Evolutionary conservation across 2,329 filamentous ascomycete genomes (phyloP), one percentile per base, ranked within the genome.

Genomic region (Trichoderma hamatum): DNA sequence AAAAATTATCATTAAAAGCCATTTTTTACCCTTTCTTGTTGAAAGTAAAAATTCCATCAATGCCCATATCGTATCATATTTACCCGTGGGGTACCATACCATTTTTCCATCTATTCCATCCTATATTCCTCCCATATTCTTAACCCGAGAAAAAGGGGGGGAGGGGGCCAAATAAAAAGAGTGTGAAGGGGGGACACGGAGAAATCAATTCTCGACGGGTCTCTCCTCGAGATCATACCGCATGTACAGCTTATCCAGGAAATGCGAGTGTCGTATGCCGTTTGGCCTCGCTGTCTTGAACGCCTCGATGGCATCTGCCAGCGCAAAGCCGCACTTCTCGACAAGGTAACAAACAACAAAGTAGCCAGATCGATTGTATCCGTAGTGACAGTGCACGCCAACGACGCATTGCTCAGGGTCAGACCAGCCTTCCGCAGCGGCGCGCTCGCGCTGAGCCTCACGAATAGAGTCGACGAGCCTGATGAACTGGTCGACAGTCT

Each of bases 331-430:
- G 73, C 91, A 87, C 58, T 89, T 84, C 81, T 97, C 94, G 16
- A 97, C 90, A n/a, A 98, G 83, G 76, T 97, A 98, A 75, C 90
- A 93, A 36, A 93, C 91, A 62, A 98, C 88, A 76, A 97, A 92
- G 78, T 95, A 97, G 0, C 95, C 95, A 0, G 95, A 97, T 26
- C 94, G 88, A 78, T 98, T 97, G 82, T 96, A 97, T 0, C 95
- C 95, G 74, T 97, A 97, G 76, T 98, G 95, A 75, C 95, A 98
- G 78, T 98, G 95, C 0, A 97, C 93, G 2, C 91, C 94, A 63
- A 97, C 87, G 59, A 90, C 82, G n/a, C 75, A 76, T 52, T 76
- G 70, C 9, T 74, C 74, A 0, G 82, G 80, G 1, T 82, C 74
- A 6, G 80, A 77, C 73, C 78, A 82, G 2, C 83, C 80, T 24